These are phyloP conservation scores for Antitrichia curtipendula DNA, from an alignment of 225 moss, liverwort and hornwort genomes.

Conservation along the genomic window DNA sequence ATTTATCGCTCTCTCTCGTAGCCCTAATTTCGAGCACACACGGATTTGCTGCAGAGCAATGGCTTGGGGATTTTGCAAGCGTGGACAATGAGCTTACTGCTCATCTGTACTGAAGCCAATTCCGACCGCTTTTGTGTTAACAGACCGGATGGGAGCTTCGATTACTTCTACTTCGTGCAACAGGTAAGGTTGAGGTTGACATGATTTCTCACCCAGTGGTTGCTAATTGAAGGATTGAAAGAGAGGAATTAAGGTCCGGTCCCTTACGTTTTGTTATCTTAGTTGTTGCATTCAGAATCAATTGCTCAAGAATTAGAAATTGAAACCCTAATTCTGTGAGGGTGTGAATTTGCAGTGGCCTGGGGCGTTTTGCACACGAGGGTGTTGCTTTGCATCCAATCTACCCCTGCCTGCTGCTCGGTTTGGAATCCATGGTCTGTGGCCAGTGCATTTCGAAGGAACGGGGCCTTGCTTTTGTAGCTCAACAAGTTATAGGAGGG, in stretches of 20 bases:
- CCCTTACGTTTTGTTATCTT: too few species aligned
- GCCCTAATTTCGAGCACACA: neutral
- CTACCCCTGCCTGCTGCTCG: neutral
- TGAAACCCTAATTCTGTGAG: neutral
- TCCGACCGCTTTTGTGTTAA: neutral
- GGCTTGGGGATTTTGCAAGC: neutral
- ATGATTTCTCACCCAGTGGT: neutral
- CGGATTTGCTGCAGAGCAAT: neutral
- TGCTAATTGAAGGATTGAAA: neutral
- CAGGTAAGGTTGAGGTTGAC: neutral
- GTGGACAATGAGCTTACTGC: neutral
- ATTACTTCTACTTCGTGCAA: conserved; percentile 10
- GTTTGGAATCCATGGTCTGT: conserved; percentile 22
- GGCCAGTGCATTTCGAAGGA: conserved; percentile 3
- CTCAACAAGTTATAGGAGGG: neutral
- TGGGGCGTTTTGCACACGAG: conserved; percentile 5
- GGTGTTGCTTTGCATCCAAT: conserved; percentile 8
- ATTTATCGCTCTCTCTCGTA: neutral
- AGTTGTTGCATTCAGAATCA: neutral
- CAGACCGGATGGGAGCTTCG: neutral
- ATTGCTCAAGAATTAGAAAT: neutral
- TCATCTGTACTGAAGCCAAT: neutral
- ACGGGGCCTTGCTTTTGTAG: conserved; percentile 6
- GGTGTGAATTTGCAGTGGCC: neutral
- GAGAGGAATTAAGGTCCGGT: neutral